Percentiles rank a stretch among this genome's conserved stretches.
phyloP scores from a whole-genome alignment of 495 filamentous ascomycete genomes.

The Umbilicaria muhlenbergii region DNA sequence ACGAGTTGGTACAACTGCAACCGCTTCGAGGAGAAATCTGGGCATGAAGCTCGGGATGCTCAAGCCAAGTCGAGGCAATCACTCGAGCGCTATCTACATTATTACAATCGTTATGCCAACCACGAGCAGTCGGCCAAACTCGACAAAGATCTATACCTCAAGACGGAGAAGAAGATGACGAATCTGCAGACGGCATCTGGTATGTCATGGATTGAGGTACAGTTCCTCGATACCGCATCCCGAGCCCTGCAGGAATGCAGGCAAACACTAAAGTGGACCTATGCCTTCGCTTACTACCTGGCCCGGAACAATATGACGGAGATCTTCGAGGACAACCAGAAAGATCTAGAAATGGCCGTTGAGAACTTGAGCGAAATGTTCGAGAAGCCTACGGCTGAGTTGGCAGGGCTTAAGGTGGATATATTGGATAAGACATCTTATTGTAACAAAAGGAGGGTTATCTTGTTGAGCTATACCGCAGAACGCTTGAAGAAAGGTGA shows the following conservation, averaged over 20 bases:
- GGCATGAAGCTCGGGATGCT: constrained; percentile 71
- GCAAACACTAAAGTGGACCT: constrained; percentile 97
- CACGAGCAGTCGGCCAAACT: constrained; percentile 96
- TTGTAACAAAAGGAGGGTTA: constrained; percentile 81
- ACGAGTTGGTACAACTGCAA: constrained; percentile 99
- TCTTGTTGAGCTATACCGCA: constrained; percentile 80
- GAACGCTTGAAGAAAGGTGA: constrained; percentile 76
- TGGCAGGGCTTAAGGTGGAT: constrained; percentile 77
- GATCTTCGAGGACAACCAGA: constrained; percentile 98
- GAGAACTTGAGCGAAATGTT: constrained; percentile 95
- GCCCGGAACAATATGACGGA: constrained; percentile 88
- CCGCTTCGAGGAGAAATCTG: constrained; percentile 88
- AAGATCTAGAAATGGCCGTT: constrained; percentile 91
- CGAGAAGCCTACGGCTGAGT: constrained; percentile 77
- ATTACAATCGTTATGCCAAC: constrained; percentile 97
- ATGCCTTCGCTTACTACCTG: constrained; percentile 94
- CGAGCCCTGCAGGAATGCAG: constrained; percentile 90
- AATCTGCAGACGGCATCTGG: constrained; percentile 81
- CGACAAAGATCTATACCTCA: constrained; percentile 87
- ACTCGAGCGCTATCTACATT: constrained; percentile 87
- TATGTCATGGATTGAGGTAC: constrained; percentile 98
- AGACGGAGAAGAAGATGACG: constrained; percentile 99
- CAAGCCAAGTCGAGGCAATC: constrained; percentile 83
- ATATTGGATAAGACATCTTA: constrained; percentile 97
- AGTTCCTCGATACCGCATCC: constrained; percentile 85